Evolutionary conservation across 768 basidiomycete species (phyloP).

Genomic region (Rickenella mellea): DNA sequence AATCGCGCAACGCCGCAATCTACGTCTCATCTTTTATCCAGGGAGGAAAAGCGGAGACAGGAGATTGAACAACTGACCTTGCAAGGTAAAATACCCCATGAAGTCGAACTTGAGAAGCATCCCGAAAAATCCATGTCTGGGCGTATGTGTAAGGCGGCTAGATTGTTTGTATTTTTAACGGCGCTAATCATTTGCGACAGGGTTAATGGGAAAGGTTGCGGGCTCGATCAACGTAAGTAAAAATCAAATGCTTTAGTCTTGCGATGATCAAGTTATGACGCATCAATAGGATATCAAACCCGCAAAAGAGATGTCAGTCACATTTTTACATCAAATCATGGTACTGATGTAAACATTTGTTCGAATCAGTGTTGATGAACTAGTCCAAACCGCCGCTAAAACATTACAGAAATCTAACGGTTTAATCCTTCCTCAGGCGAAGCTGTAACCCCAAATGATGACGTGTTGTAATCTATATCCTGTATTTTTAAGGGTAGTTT

Average conservation of each 20-base stretch:
- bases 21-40: conserved; percentile 14
- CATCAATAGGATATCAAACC: conserved; percentile 72
- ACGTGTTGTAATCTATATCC: neutral
- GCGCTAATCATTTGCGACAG: conserved; percentile 22
- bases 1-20: conserved; percentile 18
- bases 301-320: conserved; percentile 72
- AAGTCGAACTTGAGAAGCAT: conserved; percentile 56
- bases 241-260: neutral
- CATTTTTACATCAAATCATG: neutral
- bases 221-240: conserved; percentile 51
- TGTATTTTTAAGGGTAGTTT: neutral
- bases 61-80: conserved; percentile 53
- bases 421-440: conserved; percentile 35
- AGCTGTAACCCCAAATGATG: conserved; percentile 30
- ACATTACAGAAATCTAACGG: conserved; percentile 38
- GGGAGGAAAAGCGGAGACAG: conserved; percentile 51
- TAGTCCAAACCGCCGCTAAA: conserved; percentile 60
- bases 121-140: conserved; percentile 59
- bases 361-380: conserved; percentile 60
- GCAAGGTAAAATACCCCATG: conserved; percentile 66
- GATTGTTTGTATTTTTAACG: neutral
- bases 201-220: conserved; percentile 75
- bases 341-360: conserved; percentile 5
- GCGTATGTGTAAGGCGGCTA: conserved; percentile 39
- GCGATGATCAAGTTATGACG: too few species aligned